phyloP scores from a whole-genome alignment of 208 protist genomes.

The Acanthamoeba castellanii region DNA sequence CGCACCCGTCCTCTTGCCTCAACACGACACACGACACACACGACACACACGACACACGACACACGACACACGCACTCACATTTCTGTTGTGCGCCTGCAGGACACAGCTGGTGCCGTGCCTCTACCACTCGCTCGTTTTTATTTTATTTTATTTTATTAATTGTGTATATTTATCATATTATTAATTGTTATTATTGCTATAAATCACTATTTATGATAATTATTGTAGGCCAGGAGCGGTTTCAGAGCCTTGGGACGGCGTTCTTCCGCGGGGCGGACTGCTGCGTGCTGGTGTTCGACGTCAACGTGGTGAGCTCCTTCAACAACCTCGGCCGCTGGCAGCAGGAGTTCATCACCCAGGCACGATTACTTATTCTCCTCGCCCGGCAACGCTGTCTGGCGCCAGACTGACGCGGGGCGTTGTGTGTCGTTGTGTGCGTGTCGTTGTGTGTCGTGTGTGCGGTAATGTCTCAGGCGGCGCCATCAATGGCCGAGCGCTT shows the following conservation, averaged over 20 bases:
- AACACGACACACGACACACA: too few species aligned
- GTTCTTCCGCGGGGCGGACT: conserved; percentile 81
- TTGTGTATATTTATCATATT: too few species aligned
- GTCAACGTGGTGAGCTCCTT: conserved; percentile 79
- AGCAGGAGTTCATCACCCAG: conserved; percentile 73
- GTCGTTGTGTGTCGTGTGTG: too few species aligned
- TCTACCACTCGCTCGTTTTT: background rate
- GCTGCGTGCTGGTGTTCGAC: conserved; percentile 88
- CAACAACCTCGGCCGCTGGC: conserved; percentile 68
- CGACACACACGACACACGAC: background rate
- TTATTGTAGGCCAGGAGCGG: conserved; percentile 69
- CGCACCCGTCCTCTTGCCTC: background rate
- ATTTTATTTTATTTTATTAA: too few species aligned
- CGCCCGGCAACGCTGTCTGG: too few species aligned
- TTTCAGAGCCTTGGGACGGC: conserved; percentile 78
- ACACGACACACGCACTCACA: background rate
- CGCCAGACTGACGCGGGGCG: too few species aligned
- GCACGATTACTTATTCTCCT: background rate
- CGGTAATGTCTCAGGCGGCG: background rate
- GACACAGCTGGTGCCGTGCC: background rate
- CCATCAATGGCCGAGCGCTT: conserved; percentile 71
- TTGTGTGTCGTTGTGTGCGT: too few species aligned
- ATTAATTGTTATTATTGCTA: too few species aligned
- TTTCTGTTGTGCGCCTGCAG: background rate
- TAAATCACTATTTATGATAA: background rate